Percentiles rank a stretch among this genome's conserved stretches.
Conservation (phyloP, 805 yeast genomes). For the Phaffomyces opuntiae region DNA sequence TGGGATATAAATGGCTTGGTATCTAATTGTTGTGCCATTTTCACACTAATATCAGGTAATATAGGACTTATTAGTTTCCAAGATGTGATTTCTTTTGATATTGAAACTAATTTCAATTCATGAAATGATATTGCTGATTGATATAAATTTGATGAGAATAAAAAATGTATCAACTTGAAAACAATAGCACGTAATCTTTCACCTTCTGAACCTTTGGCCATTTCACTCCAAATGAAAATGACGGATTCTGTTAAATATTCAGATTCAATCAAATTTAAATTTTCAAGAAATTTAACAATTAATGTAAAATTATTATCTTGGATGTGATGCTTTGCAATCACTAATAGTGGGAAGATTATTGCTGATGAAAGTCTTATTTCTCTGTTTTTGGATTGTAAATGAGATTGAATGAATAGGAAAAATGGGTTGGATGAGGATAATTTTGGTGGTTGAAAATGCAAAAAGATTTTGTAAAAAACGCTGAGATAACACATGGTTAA, state of each 20-base stretch:
- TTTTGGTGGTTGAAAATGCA: constrained; percentile 45
- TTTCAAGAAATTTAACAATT: constrained; percentile 36
- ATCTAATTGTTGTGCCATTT: constrained; percentile 47
- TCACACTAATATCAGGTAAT: constrained; percentile 62
- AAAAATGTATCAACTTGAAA: constrained; percentile 54
- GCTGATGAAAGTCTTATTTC: constrained; percentile 49
- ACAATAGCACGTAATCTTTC: constrained; percentile 62
- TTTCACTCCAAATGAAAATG: constrained; percentile 54
- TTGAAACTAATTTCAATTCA: constrained; percentile 52
- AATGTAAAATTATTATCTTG: constrained; percentile 38
- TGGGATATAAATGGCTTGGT: constrained; percentile 47
- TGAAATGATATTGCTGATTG: constrained; percentile 64
- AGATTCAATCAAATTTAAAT: constrained; percentile 31
- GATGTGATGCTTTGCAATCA: constrained; percentile 32
- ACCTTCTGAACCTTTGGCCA: constrained; percentile 56
- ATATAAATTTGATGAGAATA: constrained; percentile 60
- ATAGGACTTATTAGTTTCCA: constrained; percentile 78
- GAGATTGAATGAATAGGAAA: constrained; percentile 35
- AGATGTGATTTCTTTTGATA: constrained; percentile 51
- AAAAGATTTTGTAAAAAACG: constrained; percentile 41
- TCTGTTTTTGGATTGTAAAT: constrained; percentile 39
- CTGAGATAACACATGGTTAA: constrained; percentile 38
- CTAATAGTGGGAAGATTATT: constrained; percentile 46
- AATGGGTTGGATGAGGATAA: constrained; percentile 21
- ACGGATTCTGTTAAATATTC: constrained; percentile 51